Conservation (phyloP, 768 basidiomycete species). For the Auriscalpium orientale region DNA sequence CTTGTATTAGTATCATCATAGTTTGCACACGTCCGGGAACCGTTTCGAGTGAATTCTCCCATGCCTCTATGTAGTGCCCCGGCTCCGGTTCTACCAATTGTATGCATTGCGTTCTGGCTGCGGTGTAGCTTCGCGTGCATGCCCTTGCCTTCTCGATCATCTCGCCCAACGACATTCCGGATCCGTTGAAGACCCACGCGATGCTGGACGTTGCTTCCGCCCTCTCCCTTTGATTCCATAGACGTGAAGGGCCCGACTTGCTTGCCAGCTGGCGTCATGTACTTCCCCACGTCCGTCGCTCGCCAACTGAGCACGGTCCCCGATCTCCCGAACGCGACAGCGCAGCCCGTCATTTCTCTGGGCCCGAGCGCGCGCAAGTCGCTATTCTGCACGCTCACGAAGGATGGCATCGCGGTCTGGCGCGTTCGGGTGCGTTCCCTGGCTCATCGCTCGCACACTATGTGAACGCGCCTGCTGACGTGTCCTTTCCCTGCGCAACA, state of each 20-base stretch:
- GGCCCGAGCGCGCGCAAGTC: slow-evolving; percentile 64
- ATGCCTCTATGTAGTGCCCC: background rate
- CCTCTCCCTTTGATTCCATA: no score
- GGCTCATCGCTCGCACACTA: background rate
- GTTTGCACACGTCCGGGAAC: background rate
- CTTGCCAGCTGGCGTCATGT: slow-evolving; percentile 40
- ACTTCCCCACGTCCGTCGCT: slow-evolving; percentile 79
- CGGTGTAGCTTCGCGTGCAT: no score
- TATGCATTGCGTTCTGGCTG: no score
- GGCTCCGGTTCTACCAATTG: background rate
- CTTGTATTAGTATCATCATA: slow-evolving; percentile 11
- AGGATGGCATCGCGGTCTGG: slow-evolving; percentile 69
- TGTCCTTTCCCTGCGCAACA: slow-evolving; percentile 5
- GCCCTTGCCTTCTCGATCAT: no score
- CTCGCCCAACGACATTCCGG: no score
- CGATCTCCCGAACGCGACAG: slow-evolving; percentile 52
- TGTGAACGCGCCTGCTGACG: background rate
- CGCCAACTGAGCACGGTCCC: slow-evolving; percentile 65
- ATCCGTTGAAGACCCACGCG: no score
- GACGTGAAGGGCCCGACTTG: background rate
- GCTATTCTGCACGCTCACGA: slow-evolving; percentile 73
- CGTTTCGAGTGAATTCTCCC: background rate
- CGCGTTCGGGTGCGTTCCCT: slow-evolving; percentile 58
- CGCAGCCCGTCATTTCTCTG: slow-evolving; percentile 51
- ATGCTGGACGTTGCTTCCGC: no score